Base-by-base conservation (phyloP, 2,329 filamentous ascomycete species). In the Gaeumannomyces tritici region DNA sequence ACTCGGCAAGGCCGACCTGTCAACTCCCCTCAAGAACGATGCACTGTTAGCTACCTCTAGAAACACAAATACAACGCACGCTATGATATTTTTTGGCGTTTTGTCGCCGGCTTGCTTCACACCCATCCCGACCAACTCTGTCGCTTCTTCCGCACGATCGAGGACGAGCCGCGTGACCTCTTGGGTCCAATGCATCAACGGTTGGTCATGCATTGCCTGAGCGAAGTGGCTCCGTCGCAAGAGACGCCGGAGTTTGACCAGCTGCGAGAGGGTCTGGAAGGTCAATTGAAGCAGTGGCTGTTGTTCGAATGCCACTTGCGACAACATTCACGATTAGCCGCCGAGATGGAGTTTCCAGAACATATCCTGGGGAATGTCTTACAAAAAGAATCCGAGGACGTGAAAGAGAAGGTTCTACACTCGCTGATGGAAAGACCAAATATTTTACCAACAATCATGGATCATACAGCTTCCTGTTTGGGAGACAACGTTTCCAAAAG, bases 11-110 rank as follows among this genome's bases (percentile, higher is more conserved):
- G 47, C 55, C 18, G 31, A 65, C n/a, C n/a, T n/a, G n/a, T n/a
- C n/a, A n/a, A n/a, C n/a, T n/a, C n/a, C 4, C 60, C 67, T 35
- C 24, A 8, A 11, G 62, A n/a, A n/a, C n/a, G n/a, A n/a, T n/a
- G n/a, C n/a, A n/a, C n/a, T n/a, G n/a, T n/a, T n/a, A n/a, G 59
- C 3, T 76, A 75, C 62, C 66, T 78, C 33, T 65, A 62, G 31
- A 57, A 69, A 60, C 28, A 76, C 13, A 79, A 79, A 65, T 79
- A 79, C 65, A 67, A 67, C 31, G 42, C 66, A 27, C 72, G 71
- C 35, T 78, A 76, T 64, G 70, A 77, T 61, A 70, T 78, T 3
- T 64, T 78, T 3, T 79, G 33, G 33, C 33, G 33, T 35, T 35
- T 35, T 35, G 33, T 35, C 33, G 33, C 33, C 33, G 33, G 33